These are phyloP conservation scores for Anthracocystis panici-leucophaei DNA, from an alignment of 1,284 basidiomycete species.

Conservation along the genomic window DNA sequence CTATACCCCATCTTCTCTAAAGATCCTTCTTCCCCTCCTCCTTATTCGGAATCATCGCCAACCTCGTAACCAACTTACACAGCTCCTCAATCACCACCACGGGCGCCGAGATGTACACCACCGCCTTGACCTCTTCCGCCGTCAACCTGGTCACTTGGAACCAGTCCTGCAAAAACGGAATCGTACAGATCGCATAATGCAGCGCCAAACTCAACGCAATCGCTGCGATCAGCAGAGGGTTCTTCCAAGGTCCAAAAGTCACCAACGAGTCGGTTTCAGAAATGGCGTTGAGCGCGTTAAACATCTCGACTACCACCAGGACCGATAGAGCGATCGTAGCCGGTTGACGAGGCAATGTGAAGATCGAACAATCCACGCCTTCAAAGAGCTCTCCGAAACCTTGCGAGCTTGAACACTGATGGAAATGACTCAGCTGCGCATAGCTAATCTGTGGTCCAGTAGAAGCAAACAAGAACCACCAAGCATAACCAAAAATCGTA, in stretches of 20 bases:
- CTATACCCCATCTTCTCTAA: no score
- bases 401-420: slow-evolving; percentile 74
- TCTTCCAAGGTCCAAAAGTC: slow-evolving; percentile 89
- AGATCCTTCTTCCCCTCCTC: slow-evolving; percentile 26
- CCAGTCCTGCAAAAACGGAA: slow-evolving; percentile 63
- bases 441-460: slow-evolving; percentile 93
- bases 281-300: slow-evolving; percentile 98
- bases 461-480: slow-evolving; percentile 96
- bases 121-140: slow-evolving; percentile 94
- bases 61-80: slow-evolving; percentile 39
- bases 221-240: slow-evolving; percentile 78
- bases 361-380: slow-evolving; percentile 92
- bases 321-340: slow-evolving; percentile 96
- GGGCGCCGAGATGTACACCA: slow-evolving; percentile 86
- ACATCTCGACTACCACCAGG: slow-evolving; percentile 95
- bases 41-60: slow-evolving; percentile 10
- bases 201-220: slow-evolving; percentile 89
- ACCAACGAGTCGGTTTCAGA: slow-evolving; percentile 97
- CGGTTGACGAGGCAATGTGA: slow-evolving; percentile 81
- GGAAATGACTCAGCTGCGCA: slow-evolving; percentile 82
- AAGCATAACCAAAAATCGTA: slow-evolving; percentile 95
- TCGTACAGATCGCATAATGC: slow-evolving; percentile 91
- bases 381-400: slow-evolving; percentile 75
- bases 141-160: slow-evolving; percentile 93
- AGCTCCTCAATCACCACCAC: slow-evolving; percentile 89